These are phyloP conservation scores for Fagopyrum tataricum DNA, from an alignment of 148 eudicot genomes.

Conservation along the genomic window DNA sequence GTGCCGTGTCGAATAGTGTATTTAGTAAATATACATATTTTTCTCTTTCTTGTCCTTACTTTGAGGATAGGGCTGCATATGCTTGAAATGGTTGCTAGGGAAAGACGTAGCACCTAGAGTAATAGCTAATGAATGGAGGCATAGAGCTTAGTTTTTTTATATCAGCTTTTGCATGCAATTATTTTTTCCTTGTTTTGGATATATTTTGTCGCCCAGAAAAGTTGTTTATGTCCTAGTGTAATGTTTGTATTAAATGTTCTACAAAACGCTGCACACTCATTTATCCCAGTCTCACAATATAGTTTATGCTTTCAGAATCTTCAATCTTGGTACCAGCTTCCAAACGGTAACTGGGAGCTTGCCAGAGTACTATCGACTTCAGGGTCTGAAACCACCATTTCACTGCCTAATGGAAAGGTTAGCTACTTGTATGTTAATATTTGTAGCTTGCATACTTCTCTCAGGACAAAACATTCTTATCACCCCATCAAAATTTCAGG, in stretches of 20 bases:
- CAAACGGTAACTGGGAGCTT: slow-evolving; percentile 89
- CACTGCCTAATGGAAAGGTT: slow-evolving; percentile 77
- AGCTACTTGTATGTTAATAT: slow-evolving; percentile 14
- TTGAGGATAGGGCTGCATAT: neutral
- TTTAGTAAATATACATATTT: neutral
- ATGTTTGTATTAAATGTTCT: neutral
- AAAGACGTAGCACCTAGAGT: neutral
- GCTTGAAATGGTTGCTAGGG: neutral
- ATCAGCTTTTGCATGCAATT: neutral
- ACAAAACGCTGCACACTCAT: neutral
- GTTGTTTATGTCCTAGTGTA: neutral
- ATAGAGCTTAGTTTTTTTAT: neutral
- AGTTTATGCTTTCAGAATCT: slow-evolving; percentile 53
- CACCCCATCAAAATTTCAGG: slow-evolving; percentile 30
- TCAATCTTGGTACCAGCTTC: slow-evolving; percentile 77
- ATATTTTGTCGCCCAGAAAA: neutral
- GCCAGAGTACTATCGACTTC: slow-evolving; percentile 57
- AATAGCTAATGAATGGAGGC: neutral
- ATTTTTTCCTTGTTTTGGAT: neutral
- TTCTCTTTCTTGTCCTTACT: neutral
- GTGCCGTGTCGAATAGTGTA: neutral
- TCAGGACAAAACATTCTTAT: neutral
- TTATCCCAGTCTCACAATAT: neutral
- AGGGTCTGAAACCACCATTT: slow-evolving; percentile 56
- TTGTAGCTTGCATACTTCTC: neutral